Base-by-base conservation (phyloP, 2,329 filamentous ascomycete species). In the Diaporthe eres region DNA sequence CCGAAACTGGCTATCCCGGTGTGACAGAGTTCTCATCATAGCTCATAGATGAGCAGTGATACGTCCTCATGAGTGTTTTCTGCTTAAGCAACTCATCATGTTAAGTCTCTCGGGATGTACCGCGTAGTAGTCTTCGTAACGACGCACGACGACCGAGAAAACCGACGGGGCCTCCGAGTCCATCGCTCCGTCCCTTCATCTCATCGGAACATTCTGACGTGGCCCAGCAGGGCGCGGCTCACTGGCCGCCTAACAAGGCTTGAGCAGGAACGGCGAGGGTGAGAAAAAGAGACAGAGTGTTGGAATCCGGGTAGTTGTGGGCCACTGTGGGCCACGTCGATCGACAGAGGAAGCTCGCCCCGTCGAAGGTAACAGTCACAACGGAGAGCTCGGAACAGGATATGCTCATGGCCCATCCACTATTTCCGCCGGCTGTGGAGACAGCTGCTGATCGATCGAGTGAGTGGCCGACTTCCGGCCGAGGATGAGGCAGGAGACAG, bases 381-480 rank as follows among this genome's bases (percentile, higher is more conserved):
- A 67, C 44, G 61, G 61, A 12, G 44, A 49, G 61, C 61, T 67
- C 28, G 42, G 28, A n/a, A 49, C 28, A 51, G 28, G 42, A 67
- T 37, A 34, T 34, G 61, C 44, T 19, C 61, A 67, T 67, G 28
- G 61, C 61, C 61, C 42, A 51, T 49, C 44, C 61, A 49, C 19
- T 19, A 37, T 15, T 6, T 28, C 12, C 25, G 15, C 44, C n/a
- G 28, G 44, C 28, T 49, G 61, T 37, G 61, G 61, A 44, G 42
- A 34, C 42, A 34, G 42, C 42, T 34, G 61, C 42, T 31, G 61
- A 65, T 65, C 61, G n/a, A 47, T 65, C 42, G 42, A 49, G 61
- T 13, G 19, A 34, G 28, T 67, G 61, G 44, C 61, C 61, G 61
- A 67, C 42, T 67, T 67, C 61, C 61, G 61, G 7, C 42, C 42